These are phyloP conservation scores for Aspergillus caelatus DNA, from an alignment of 2,329 filamentous ascomycete genomes.

Conservation along the genomic window DNA sequence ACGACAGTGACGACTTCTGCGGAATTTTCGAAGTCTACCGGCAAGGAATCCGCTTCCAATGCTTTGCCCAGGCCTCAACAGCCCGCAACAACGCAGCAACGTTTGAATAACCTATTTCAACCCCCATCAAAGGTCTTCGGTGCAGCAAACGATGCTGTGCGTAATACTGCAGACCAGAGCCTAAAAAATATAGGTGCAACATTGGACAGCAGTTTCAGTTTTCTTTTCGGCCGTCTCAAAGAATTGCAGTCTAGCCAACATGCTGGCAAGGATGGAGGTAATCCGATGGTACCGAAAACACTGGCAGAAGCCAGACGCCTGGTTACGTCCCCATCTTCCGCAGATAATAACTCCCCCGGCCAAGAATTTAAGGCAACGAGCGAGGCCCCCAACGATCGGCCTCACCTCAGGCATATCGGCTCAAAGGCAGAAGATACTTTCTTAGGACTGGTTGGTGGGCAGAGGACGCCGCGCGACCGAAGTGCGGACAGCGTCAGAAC, in stretches of 20 bases:
- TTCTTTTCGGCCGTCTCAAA: constrained; percentile 83
- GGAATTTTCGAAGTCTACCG: constrained; percentile 32
- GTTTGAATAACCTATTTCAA: constrained; percentile 84
- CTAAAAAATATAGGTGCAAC: constrained; percentile 91
- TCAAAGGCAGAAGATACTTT: constrained; percentile 65
- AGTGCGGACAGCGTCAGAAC: constrained; percentile 69
- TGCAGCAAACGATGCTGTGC: constrained; percentile 79
- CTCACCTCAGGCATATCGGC: constrained; percentile 37
- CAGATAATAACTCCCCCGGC: constrained; percentile 49
- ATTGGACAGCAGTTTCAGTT: constrained; percentile 89
- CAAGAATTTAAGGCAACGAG: constrained; percentile 58
- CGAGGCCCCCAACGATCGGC: constrained; percentile 40
- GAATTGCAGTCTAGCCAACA: constrained; percentile 60
- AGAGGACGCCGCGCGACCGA: constrained; percentile 66
- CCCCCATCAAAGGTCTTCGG: constrained; percentile 79
- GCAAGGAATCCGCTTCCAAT: constrained; percentile 35
- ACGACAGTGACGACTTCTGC: constrained; percentile 32
- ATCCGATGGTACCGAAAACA: constrained; percentile 74
- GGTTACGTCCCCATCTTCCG: constrained; percentile 59
- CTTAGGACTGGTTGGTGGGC: constrained; percentile 71
- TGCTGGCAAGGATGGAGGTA: constrained; percentile 41
- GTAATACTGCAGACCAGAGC: constrained; percentile 86
- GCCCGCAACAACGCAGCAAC: constrained; percentile 59
- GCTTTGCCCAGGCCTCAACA: constrained; percentile 36
- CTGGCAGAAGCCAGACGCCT: constrained; percentile 90